Evolutionary conservation across 257 asterid species (phyloP), one percentile per base, ranked within the genome.

Genomic region (Scutellaria galericulata): DNA sequence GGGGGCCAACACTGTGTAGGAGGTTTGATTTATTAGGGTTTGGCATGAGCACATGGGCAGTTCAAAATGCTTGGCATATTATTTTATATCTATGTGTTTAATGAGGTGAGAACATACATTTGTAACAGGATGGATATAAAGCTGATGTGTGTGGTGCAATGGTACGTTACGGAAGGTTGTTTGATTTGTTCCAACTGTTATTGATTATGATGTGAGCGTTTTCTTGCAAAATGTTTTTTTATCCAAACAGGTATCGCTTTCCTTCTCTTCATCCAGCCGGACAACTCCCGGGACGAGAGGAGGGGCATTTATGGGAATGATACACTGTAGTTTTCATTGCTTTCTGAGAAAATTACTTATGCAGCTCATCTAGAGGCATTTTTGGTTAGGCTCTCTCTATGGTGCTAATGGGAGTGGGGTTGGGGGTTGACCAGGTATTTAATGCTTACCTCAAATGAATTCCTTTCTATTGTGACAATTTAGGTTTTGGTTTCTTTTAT

Each of bases 31-130:
- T 55, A 70, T 77, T 70, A 15, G 61, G 27, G 56, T 71, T 65
- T 71, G 81, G 68, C 52, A 56, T 50, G 42, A 11, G 69, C 81
- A 77, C 74, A 71, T 77, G 77, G 81, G 51, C 65, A 47, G 73
- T 65, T 64, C 12, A 31, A 58, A 13, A 46, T 54, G 59, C 76
- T n/a, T 60, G 71, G 44, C 53, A 9, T 76, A 31, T 53, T 62
- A 62, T 60, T 71, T 53, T 45, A 55, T 69, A 42, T 76, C 60
- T 31, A 13, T 40, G 11, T 62, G 61, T 69, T 39, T 54, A 39
- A 44, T 63, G 75, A 53, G 54, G 46, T 63, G 72, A 70, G 71
- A 20, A 69, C 46, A 24, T 4, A 31, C 37, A 31, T 31, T 3
- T 31, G 37, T 31, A 3, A 31, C 37, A 41, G 48, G 41, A 39